Conservation (phyloP, 495 filamentous ascomycete species). For the Neurospora sp. region DNA sequence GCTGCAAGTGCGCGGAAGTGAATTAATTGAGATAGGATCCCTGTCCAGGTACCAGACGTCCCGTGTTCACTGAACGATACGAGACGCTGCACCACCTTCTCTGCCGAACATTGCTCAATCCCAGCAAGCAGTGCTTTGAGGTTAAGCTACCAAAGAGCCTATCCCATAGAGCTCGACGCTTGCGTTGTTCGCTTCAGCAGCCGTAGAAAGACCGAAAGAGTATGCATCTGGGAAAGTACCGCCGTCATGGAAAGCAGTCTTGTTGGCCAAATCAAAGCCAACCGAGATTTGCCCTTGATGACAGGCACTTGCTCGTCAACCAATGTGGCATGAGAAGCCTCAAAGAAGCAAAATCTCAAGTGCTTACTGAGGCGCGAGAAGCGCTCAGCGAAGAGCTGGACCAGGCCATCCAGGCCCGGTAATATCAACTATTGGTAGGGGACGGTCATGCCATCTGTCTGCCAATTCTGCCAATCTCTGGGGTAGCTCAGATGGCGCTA, state of each 20-base stretch:
- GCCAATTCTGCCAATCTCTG: not conserved
- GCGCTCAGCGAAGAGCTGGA: not conserved
- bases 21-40: not conserved
- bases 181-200: not conserved
- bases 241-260: not conserved
- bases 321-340: not conserved
- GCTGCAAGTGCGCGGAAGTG: constrained; percentile 4
- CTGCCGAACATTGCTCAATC: not conserved
- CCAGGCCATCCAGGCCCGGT: not conserved
- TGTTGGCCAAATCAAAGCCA: not conserved
- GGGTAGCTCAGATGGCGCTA: not conserved
- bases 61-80: not conserved
- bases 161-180: not conserved
- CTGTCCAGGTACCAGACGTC: not conserved
- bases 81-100: not conserved
- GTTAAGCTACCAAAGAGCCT: not conserved
- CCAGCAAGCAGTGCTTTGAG: not conserved
- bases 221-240: not conserved
- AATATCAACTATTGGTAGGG: not conserved
- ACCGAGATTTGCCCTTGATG: not conserved
- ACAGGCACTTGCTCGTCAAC: not conserved
- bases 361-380: not conserved
- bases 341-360: not conserved
- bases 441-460: not conserved
- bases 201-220: not conserved